Evolutionary conservation across 352 stramenopile species (phyloP).

Genomic region (Pythium volutum): DNA sequence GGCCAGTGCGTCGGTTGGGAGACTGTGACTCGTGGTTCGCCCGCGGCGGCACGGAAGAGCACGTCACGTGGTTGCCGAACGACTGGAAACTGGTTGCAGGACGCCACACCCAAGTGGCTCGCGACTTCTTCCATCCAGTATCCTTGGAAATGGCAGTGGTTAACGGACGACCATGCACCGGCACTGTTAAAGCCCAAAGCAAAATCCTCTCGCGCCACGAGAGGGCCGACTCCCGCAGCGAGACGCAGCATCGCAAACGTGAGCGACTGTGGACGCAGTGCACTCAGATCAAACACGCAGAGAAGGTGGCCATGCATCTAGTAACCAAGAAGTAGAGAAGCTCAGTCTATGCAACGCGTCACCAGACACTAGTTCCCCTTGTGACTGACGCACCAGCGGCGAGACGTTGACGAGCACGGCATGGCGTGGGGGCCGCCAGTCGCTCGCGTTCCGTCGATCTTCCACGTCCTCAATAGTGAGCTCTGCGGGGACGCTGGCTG

Average conservation of each 20-base stretch:
- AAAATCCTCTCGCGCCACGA: conserved; percentile 41
- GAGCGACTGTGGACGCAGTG: conserved; percentile 13
- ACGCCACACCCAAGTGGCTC: background rate
- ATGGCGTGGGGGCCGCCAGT: conserved; percentile 4
- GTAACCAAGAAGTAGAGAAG: background rate
- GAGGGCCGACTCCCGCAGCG: conserved; percentile 22
- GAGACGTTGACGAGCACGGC: conserved; percentile 64
- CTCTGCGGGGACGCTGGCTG: background rate
- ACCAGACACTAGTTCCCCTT: too few relatives aligned
- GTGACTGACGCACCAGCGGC: conserved; percentile 41
- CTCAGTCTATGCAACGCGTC: background rate
- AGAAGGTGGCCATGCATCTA: conserved; percentile 63
- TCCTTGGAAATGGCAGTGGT: conserved; percentile 72
- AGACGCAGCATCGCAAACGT: background rate
- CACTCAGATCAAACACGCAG: conserved; percentile 44
- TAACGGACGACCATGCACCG: conserved; percentile 75
- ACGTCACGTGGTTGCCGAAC: conserved; percentile 30
- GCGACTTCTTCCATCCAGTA: conserved; percentile 41
- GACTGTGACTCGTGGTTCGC: conserved; percentile 11
- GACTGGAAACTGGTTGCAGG: conserved; percentile 38
- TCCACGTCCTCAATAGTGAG: conserved; percentile 1
- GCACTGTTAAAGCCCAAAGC: conserved; percentile 62
- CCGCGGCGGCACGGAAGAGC: conserved; percentile 20
- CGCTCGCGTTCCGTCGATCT: background rate
- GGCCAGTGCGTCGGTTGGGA: conserved; percentile 42